A percentile compares a stretch with the other conserved stretches of the same genome.
Conservation (phyloP, 805 yeast genomes). For the Phaffomyces opuntiae region DNA sequence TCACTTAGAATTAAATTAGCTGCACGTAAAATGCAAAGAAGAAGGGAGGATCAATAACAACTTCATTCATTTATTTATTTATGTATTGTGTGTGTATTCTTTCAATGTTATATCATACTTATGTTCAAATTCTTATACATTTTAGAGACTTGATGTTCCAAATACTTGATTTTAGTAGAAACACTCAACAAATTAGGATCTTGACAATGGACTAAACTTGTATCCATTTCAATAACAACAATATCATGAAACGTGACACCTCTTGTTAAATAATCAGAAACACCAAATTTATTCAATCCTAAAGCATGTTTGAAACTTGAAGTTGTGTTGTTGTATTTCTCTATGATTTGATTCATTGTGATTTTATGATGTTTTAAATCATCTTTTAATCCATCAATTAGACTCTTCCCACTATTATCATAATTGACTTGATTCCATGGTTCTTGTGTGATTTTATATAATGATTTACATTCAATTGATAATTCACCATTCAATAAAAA, state of each 20-base stretch:
- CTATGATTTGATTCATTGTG: conserved; percentile 32
- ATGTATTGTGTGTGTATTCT: conserved; percentile 7
- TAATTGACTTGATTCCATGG: conserved; percentile 50
- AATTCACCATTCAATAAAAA: conserved; percentile 57
- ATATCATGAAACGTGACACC: conserved; percentile 51
- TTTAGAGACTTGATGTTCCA: conserved; percentile 33
- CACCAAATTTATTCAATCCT: conserved; percentile 26
- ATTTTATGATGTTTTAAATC: conserved; percentile 40
- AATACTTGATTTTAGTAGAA: conserved; percentile 53
- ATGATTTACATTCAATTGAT: conserved; percentile 49
- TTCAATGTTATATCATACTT: conserved; percentile 14
- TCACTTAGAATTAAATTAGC: conserved; percentile 35
- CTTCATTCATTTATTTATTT: conserved; percentile 7
- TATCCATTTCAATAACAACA: conserved; percentile 57
- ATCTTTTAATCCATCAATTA: conserved; percentile 52
- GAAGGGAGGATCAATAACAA: conserved; percentile 15
- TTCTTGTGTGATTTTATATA: conserved; percentile 40
- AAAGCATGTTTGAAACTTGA: conserved; percentile 28
- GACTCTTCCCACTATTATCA: conserved; percentile 34
- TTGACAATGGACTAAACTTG: conserved; percentile 53
- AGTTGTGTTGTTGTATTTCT: conserved; percentile 26
- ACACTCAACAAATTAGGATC: conserved; percentile 63
- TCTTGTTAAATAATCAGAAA: conserved; percentile 51
- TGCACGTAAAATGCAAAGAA: conserved; percentile 20
- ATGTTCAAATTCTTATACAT: conserved; percentile 20